Conservation (phyloP, 192 early-diverging fungal genomes). For the Bifiguratus adelaidae region DNA sequence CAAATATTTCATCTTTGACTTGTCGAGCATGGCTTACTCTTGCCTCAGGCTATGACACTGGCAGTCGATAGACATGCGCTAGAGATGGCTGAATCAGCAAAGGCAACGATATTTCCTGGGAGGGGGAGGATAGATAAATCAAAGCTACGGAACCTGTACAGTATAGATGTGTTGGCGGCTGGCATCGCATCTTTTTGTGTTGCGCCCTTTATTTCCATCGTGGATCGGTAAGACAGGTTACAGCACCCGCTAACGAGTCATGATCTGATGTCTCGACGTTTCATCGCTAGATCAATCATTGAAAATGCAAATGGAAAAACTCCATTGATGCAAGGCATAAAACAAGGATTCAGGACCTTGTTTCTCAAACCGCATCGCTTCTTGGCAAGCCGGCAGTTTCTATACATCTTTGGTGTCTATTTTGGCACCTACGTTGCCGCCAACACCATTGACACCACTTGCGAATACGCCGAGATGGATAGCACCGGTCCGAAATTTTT, state of each 20-base stretch:
- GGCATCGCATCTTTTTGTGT: slow-evolving; percentile 17
- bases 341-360: slow-evolving; percentile 12
- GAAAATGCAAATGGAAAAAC: slow-evolving; percentile 30
- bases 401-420: slow-evolving; percentile 18
- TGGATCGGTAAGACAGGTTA: slow-evolving; percentile 23
- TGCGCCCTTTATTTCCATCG: slow-evolving; percentile 29
- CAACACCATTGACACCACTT: slow-evolving; percentile 24
- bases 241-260: neutral
- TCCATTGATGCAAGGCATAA: slow-evolving; percentile 11
- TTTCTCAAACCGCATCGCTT: slow-evolving; percentile 18
- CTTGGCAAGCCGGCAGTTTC: slow-evolving; percentile 13
- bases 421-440: slow-evolving; percentile 25
- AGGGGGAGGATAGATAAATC: too few species aligned
- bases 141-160: slow-evolving; percentile 17
- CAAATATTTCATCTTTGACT: too few species aligned
- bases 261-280: neutral
- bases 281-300: slow-evolving; percentile 25
- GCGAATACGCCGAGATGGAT: slow-evolving; percentile 11
- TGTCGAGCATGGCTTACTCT: too few species aligned
- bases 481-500: slow-evolving; percentile 18
- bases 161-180: slow-evolving; percentile 23
- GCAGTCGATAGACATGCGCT: too few species aligned
- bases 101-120: too few species aligned
- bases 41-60: too few species aligned
- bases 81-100: too few species aligned